These are phyloP conservation scores for Metarhizium anisopliae DNA, from an alignment of 2,329 filamentous ascomycete species.

Conservation along the genomic window DNA sequence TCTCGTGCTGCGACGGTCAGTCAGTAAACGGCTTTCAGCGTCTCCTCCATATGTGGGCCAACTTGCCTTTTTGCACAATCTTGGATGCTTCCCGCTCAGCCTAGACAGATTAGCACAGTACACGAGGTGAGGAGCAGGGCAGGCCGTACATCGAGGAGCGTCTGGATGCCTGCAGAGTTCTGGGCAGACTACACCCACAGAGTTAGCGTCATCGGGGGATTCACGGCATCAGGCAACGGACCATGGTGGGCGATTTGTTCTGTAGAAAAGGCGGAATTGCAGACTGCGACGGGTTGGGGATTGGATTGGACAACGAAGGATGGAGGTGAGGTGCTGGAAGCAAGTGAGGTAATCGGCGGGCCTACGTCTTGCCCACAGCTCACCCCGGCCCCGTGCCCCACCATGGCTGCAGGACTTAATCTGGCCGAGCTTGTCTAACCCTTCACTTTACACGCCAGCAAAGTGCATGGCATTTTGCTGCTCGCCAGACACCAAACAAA, in stretches of 20 bases:
- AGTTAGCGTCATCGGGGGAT: neutral
- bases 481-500: no score
- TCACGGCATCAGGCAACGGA: neutral
- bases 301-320: no score
- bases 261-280: neutral
- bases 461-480: no score
- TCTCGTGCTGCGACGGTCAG: conserved; percentile 57
- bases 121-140: neutral
- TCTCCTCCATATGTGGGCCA: neutral
- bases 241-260: conserved; percentile 6
- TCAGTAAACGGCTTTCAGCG: neutral
- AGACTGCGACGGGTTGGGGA: neutral
- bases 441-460: no score
- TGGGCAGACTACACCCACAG: conserved; percentile 67
- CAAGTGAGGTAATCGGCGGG: no score
- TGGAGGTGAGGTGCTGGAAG: no score
- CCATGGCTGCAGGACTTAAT: no score
- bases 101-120: conserved; percentile 35
- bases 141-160: conserved; percentile 82
- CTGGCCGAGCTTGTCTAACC: no score
- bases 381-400: no score
- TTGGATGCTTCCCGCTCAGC: conserved; percentile 97
- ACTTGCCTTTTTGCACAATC: conserved; percentile 90
- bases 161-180: conserved; percentile 97
- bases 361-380: no score